A percentile compares a stretch with the other conserved stretches of the same genome.
These are phyloP conservation scores for Nakataea oryzae DNA, from an alignment of 2,329 filamentous ascomycete genomes.

Conservation along the genomic window DNA sequence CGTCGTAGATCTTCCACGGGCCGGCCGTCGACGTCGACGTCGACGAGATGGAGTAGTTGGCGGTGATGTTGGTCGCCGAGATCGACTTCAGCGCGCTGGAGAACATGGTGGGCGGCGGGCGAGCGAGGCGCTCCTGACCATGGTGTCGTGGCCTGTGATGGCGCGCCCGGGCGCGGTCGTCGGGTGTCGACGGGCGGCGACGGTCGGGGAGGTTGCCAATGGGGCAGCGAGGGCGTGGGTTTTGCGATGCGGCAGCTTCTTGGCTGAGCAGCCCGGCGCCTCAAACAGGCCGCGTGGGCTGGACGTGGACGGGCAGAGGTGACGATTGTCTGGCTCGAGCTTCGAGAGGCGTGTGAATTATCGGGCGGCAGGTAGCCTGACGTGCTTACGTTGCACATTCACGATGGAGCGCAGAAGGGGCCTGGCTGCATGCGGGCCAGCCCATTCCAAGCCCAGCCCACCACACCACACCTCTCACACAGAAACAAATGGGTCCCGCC, in stretches of 20 bases:
- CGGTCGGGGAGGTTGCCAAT: too few relatives aligned
- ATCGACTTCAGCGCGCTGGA: constrained; percentile 90
- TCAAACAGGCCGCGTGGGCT: not conserved
- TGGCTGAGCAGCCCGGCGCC: not conserved
- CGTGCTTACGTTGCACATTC: not conserved
- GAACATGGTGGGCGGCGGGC: constrained; percentile 56
- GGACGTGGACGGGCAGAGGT: not conserved
- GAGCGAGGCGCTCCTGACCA: constrained; percentile 4
- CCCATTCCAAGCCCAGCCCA: not conserved
- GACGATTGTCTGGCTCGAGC: not conserved
- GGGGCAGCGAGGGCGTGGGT: not conserved
- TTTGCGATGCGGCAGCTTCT: too few relatives aligned
- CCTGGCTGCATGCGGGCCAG: not conserved
- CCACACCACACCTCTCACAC: too few relatives aligned
- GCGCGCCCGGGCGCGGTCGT: not conserved
- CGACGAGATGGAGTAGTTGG: constrained; percentile 77
- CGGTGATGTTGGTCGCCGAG: constrained; percentile 77
- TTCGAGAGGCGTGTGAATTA: not conserved
- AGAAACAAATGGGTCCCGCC: too few relatives aligned
- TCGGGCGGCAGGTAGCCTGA: too few relatives aligned
- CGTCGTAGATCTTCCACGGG: constrained; percentile 96
- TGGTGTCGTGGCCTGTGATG: not conserved
- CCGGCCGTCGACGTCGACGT: constrained; percentile 71
- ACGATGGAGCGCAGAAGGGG: not conserved
- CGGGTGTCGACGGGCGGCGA: not conserved